phyloP scores from a whole-genome alignment of 306 rosid species.

The Castanospermum australe region DNA sequence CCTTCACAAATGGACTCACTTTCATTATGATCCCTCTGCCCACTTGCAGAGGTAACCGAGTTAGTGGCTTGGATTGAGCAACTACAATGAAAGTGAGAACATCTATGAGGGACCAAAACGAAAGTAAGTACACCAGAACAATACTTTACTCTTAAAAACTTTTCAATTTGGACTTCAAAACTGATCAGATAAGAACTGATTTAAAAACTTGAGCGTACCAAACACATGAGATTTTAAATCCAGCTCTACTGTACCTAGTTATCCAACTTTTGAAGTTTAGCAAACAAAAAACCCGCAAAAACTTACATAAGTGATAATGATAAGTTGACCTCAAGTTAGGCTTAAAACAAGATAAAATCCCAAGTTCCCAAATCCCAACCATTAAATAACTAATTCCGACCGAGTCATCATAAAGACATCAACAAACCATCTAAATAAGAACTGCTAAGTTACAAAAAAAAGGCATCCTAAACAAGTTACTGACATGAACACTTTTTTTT shows the following conservation, averaged over 20 bases:
- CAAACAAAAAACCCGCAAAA: conserved; percentile 3
- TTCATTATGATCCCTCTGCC: too few relatives aligned
- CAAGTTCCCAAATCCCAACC: background rate
- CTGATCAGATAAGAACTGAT: background rate
- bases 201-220: background rate
- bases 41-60: too few relatives aligned
- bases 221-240: background rate
- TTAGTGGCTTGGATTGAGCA: too few relatives aligned
- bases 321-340: background rate
- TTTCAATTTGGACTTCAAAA: background rate
- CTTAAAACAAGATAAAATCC: conserved; percentile 4
- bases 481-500: background rate
- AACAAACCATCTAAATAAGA: background rate
- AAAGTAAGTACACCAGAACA: too few relatives aligned
- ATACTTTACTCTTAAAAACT: too few relatives aligned
- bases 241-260: background rate
- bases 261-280: background rate
- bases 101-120: too few relatives aligned
- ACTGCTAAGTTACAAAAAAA: background rate
- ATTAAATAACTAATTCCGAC: background rate
- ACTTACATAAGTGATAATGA: background rate
- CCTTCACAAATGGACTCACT: too few relatives aligned
- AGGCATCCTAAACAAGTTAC: conserved; percentile 18
- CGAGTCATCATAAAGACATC: background rate
- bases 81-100: too few relatives aligned